Evolutionary conservation across 805 yeast species (phyloP).

Genomic region (Ogataea sp.): DNA sequence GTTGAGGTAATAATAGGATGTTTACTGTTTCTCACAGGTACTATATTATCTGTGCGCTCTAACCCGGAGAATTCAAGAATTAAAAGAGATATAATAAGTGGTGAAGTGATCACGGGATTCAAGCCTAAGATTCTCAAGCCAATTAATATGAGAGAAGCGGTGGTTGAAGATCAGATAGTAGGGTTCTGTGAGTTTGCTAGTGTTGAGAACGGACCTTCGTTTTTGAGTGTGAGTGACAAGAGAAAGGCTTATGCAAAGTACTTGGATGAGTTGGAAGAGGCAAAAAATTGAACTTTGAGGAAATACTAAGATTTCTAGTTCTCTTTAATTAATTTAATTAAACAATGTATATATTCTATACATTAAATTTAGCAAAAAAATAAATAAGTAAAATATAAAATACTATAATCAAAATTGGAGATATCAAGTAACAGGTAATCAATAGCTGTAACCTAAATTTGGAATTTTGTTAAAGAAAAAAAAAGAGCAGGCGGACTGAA

Average conservation of each 20-base stretch:
- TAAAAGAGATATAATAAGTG: constrained; percentile 17
- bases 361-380: no score
- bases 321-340: no score
- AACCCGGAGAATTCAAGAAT: constrained; percentile 8
- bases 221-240: constrained; percentile 38
- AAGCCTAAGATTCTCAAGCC: constrained; percentile 31
- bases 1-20: constrained; percentile 45
- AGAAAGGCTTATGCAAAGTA: constrained; percentile 36
- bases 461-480: no score
- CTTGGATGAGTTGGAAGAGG: constrained; percentile 12
- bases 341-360: no score
- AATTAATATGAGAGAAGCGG: constrained; percentile 40
- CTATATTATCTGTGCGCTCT: constrained; percentile 24
- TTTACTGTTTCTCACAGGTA: constrained; percentile 30
- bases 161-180: constrained; percentile 35
- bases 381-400: no score
- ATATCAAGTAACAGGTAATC: no score
- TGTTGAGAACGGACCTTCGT: constrained; percentile 42
- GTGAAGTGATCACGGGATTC: constrained; percentile 21
- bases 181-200: constrained; percentile 36
- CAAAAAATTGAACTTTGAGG: no score
- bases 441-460: no score
- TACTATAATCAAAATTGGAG: no score
- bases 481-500: no score
- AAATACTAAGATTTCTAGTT: no score